These are phyloP conservation scores for Hylodesmum podocarpum DNA, from an alignment of 306 rosid genomes.

Conservation along the genomic window DNA sequence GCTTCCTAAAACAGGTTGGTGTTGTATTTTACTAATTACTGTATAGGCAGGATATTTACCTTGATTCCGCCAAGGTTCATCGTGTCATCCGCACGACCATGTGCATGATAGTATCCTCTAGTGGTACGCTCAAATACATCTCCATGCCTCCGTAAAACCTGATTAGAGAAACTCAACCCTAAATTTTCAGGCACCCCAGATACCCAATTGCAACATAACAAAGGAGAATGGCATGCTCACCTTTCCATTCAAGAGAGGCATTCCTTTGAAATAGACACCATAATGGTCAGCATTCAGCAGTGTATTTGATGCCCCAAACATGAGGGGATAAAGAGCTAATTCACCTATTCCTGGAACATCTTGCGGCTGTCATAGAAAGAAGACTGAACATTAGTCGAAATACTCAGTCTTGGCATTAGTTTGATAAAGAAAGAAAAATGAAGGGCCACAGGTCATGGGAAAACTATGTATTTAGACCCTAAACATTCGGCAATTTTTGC, in stretches of 20 bases:
- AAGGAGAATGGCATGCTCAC: conserved; percentile 45
- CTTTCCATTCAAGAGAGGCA: conserved; percentile 83
- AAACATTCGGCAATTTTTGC: no score
- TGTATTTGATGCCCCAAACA: conserved; percentile 78
- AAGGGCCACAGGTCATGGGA: conserved; percentile 5
- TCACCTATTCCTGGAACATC: conserved; percentile 88
- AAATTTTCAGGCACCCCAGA: conserved; percentile 14
- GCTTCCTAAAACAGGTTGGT: conserved; percentile 1
- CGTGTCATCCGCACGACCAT: conserved; percentile 96
- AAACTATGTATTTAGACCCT: no score
- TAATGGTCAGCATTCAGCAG: conserved; percentile 89
- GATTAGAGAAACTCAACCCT: conserved; percentile 22
- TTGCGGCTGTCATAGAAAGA: conserved; percentile 52
- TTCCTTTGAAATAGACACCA: conserved; percentile 80
- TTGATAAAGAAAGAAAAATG: conserved; percentile 3
- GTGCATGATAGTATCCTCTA: conserved; percentile 88
- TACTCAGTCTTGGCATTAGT: not conserved
- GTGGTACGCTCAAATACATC: conserved; percentile 84
- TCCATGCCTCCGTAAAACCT: conserved; percentile 92
- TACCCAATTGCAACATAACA: not conserved
- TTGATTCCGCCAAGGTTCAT: conserved; percentile 99
- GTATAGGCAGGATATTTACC: conserved; percentile 43
- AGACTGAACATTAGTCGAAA: conserved; percentile 6
- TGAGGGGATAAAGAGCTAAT: conserved; percentile 82
- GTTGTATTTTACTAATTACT: conserved; percentile 4